Evolutionary conservation across 192 early-diverging fungal genomes (phyloP), one percentile per base, ranked within the genome.

Genomic region (Coemansia furcata): DNA sequence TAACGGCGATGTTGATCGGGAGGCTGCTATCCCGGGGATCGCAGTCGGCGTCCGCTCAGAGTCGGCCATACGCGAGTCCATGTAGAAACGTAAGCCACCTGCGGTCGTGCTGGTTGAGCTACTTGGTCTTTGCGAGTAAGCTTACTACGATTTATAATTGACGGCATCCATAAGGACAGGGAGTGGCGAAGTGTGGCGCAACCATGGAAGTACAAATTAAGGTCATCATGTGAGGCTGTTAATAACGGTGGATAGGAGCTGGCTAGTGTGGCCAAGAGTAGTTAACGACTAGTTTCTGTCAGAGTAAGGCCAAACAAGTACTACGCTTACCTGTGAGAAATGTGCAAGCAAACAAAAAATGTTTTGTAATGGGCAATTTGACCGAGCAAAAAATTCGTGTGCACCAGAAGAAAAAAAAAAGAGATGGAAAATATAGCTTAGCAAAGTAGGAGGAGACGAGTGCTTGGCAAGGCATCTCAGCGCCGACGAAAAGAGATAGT

Each of bases 151-250:
- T 57, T 33, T 2, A 57, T 57, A 54, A 54, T 54, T 54, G 50
- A 30, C 30, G n/a, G 19, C 46, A 47, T 21, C 46, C 17, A 47
- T n/a, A 47, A 47, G 46, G 46, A 9, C 46, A 47, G 46, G 46
- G 46, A 33, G 54, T 33, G 54, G 54, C 29, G 35, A 57, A 33
- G 54, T 57, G 54, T 57, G 54, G 54, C 54, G 54, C 54, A 57
- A 14, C 33, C 15, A 32, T 6, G 54, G 30, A 35, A 33, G 30
- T 57, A 35, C 30, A 57, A 54, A 57, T 47, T 47, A n/a, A 19
- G 46, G 46, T 8, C 46, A 47, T 47, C 46, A 47, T 47, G 54
- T n/a, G 54, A 30, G 54, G 54, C 30, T 33, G 54, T 17, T 57
- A 57, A 33, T 57, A 57, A 33, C 14, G 6, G 54, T 57, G 46